These are phyloP conservation scores for Sutorius eximius DNA, from an alignment of 1,284 basidiomycete species.

Conservation along the genomic window DNA sequence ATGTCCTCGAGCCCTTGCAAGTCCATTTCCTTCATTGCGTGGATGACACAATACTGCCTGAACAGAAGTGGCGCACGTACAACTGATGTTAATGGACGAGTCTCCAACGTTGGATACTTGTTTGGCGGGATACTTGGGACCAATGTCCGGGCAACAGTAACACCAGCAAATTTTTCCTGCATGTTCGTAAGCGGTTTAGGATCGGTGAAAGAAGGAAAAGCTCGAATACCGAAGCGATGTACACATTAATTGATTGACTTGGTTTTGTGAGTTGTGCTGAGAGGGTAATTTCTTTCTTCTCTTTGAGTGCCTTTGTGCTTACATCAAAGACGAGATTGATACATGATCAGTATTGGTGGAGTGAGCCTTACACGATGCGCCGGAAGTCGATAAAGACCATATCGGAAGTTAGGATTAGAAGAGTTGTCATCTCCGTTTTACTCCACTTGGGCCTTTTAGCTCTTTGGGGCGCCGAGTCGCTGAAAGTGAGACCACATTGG, in stretches of 20 bases:
- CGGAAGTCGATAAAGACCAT: slow-evolving; percentile 72
- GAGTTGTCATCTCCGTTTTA: slow-evolving; percentile 57
- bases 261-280: slow-evolving; percentile 63
- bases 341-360: slow-evolving; percentile 4
- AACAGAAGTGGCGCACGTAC: slow-evolving; percentile 36
- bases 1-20: slow-evolving; percentile 64
- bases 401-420: slow-evolving; percentile 75
- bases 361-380: slow-evolving; percentile 55
- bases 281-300: slow-evolving; percentile 58
- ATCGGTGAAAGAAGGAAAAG: not conserved
- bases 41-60: slow-evolving; percentile 1
- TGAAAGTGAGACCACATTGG: slow-evolving; percentile 50
- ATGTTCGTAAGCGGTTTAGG: slow-evolving; percentile 8
- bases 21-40: slow-evolving; percentile 52
- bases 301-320: slow-evolving; percentile 65
- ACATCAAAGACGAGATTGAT: slow-evolving; percentile 5
- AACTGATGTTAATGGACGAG: slow-evolving; percentile 62
- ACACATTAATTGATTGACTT: slow-evolving; percentile 66
- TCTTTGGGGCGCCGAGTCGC: slow-evolving; percentile 29
- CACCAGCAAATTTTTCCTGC: slow-evolving; percentile 70
- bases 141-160: slow-evolving; percentile 50
- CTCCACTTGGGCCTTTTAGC: slow-evolving; percentile 49
- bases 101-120: slow-evolving; percentile 65
- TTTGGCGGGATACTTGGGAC: slow-evolving; percentile 54
- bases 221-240: slow-evolving; percentile 58